These are phyloP conservation scores for Scedosporium aurantiacum DNA, from an alignment of 2,329 filamentous ascomycete species.

Conservation along the genomic window DNA sequence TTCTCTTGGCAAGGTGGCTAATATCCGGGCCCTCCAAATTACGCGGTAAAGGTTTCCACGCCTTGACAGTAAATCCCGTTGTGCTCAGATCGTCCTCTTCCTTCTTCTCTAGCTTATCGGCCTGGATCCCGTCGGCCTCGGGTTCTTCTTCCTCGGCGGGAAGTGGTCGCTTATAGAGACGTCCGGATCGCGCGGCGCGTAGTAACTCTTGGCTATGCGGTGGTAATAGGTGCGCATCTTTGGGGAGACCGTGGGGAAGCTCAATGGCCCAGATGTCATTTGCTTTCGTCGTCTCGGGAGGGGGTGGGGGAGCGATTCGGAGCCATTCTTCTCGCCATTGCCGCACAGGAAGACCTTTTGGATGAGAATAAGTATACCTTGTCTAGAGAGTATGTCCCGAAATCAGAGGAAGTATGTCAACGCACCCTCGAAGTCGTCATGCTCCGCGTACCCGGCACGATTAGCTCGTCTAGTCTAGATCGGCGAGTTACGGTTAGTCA, in stretches of 20 bases:
- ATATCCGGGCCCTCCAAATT: conserved; percentile 41
- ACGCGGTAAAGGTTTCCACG: conserved; percentile 52
- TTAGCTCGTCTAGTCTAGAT: conserved; percentile 44
- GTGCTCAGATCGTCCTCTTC: conserved; percentile 45
- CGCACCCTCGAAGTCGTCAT: conserved; percentile 50
- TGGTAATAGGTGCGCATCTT: conserved; percentile 67
- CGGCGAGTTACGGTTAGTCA: conserved; percentile 6
- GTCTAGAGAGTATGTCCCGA: conserved; percentile 18
- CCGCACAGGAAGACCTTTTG: conserved; percentile 70
- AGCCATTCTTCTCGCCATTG: conserved; percentile 74
- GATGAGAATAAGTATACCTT: not conserved
- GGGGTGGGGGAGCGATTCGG: conserved; percentile 53
- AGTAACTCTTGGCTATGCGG: conserved; percentile 74
- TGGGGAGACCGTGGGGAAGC: conserved; percentile 69
- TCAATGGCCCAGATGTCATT: conserved; percentile 66
- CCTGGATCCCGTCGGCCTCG: conserved; percentile 32
- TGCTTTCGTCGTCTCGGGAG: conserved; percentile 50
- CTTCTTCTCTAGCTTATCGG: conserved; percentile 47
- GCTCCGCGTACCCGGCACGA: conserved; percentile 44
- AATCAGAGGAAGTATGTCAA: not conserved
- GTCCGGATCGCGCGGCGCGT: conserved; percentile 66
- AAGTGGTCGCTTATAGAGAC: conserved; percentile 61
- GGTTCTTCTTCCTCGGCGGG: conserved; percentile 53
- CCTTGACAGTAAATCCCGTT: conserved; percentile 42
- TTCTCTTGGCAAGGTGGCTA: conserved; percentile 49